Evolutionary conservation across 2,329 filamentous ascomycete species (phyloP), one percentile per base, ranked within the genome.

Genomic region (Sporothrix brasiliensis): DNA sequence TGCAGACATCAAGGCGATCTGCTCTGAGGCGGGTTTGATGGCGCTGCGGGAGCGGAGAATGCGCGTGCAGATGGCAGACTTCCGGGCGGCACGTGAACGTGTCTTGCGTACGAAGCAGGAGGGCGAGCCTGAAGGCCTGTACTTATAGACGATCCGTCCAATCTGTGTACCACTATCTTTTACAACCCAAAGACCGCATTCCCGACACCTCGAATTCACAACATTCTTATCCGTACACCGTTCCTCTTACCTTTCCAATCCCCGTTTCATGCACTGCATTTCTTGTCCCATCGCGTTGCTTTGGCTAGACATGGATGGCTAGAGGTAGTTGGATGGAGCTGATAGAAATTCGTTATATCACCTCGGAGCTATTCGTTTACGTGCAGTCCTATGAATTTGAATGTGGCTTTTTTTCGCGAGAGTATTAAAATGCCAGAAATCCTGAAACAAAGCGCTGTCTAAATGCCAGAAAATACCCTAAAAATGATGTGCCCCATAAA

Each of bases 51-150:
- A 99, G 84, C 88, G 95, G 74, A 90, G 95, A 78, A 99, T 99
- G 95, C 89, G 94, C 70, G 95, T 99, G 71, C 94, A 98, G 82
- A 99, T 99, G 95, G 92, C 94, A 9, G 95, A 99, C 81, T 99
- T 99, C 86, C 86, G 95, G 70, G 87, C 93, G 70, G 95, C 95
- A 30, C 88, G 94, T 76, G 95, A 99, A 83, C 90, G 93, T 75
- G 96, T 99, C 73, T 86, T 99, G 80, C 96, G 97, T 84, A 99
- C 96, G 66, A 99, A 99, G 90, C 95, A 91, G 78, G 95, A 99
- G 84, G 94, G 94, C 76, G 96, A 98, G 83, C 95, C 96, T 0
- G 95, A 99, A 84, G 95, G 95, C 76, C 83, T 99, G 87, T 99
- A 99, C 84, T 89, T 99, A 91, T 99, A 97, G 79, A 65, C 19